Evolutionary conservation across 768 basidiomycete genomes (phyloP).

Genomic region (Panaeolus cyanescens): DNA sequence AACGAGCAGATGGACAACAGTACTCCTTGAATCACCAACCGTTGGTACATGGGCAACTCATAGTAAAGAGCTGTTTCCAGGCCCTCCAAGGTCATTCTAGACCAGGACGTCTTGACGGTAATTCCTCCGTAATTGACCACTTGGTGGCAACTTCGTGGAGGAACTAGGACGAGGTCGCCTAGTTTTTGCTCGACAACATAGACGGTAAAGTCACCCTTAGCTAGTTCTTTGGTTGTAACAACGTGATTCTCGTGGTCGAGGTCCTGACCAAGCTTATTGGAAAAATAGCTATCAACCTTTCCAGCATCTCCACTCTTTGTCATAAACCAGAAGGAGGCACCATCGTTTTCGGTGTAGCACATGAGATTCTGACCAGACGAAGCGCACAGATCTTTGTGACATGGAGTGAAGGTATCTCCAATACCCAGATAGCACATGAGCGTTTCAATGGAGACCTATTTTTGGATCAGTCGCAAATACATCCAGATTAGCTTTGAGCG

Average conservation of each 20-base stretch:
- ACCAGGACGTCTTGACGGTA: slow-evolving; percentile 86
- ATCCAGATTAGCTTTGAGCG: slow-evolving; percentile 13
- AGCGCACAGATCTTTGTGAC: slow-evolving; percentile 83
- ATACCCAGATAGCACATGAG: slow-evolving; percentile 86
- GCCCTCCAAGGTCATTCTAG: slow-evolving; percentile 74
- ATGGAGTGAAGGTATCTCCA: slow-evolving; percentile 82
- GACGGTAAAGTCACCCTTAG: slow-evolving; percentile 64
- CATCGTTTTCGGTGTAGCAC: slow-evolving; percentile 74
- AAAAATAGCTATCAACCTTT: slow-evolving; percentile 58
- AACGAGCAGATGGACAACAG: not conserved
- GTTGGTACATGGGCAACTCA: slow-evolving; percentile 78
- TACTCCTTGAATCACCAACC: slow-evolving; percentile 48
- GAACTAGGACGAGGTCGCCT: slow-evolving; percentile 82
- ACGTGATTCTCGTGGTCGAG: slow-evolving; percentile 77
- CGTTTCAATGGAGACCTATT: slow-evolving; percentile 66
- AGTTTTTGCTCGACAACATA: slow-evolving; percentile 73
- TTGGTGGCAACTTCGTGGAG: slow-evolving; percentile 81
- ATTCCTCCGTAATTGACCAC: slow-evolving; percentile 82
- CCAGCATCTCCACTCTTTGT: slow-evolving; percentile 61
- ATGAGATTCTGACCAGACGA: slow-evolving; percentile 88
- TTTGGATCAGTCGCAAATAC: slow-evolving; percentile 4
- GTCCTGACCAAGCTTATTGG: slow-evolving; percentile 49
- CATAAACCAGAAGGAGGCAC: slow-evolving; percentile 88
- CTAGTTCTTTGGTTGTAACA: slow-evolving; percentile 62
- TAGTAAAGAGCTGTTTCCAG: slow-evolving; percentile 61